Evolutionary conservation across 2,329 filamentous ascomycete genomes (phyloP).

Genomic region (Venturia aucupariae): DNA sequence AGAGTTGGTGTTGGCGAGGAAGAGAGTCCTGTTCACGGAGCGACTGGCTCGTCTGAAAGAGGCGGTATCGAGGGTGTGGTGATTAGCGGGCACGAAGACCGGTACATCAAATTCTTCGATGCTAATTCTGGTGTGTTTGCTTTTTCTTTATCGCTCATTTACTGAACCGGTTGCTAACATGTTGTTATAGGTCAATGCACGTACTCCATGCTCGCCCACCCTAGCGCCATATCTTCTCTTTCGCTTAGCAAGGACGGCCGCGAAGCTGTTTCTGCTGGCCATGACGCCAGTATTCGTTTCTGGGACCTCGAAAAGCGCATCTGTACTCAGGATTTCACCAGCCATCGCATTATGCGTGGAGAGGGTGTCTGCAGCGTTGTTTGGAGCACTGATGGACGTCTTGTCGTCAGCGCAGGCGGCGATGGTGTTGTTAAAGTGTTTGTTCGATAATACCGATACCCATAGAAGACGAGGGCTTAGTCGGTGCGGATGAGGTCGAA

Average conservation of each 20-base stretch:
- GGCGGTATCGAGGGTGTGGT: conserved; percentile 75
- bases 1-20: conserved; percentile 49
- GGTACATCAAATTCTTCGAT: conserved; percentile 94
- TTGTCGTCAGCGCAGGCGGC: conserved; percentile 89
- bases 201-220: conserved; percentile 96
- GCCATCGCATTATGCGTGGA: conserved; percentile 86
- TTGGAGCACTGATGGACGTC: conserved; percentile 91
- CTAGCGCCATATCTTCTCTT: conserved; percentile 82
- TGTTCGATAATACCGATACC: conserved; percentile 23
- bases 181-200: conserved; percentile 77
- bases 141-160: background rate
- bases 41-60: conserved; percentile 72
- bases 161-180: conserved; percentile 3
- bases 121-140: conserved; percentile 80
- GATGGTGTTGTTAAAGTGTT: conserved; percentile 96
- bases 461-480: background rate
- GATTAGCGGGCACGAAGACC: conserved; percentile 93
- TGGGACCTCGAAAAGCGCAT: conserved; percentile 94
- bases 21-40: conserved; percentile 64
- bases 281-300: conserved; percentile 91
- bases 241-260: conserved; percentile 87
- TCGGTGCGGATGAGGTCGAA: background rate
- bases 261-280: conserved; percentile 90
- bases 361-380: conserved; percentile 91
- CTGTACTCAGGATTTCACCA: conserved; percentile 92